These are phyloP conservation scores for Penicillium sp. DNA, from an alignment of 2,329 filamentous ascomycete species.

Conservation along the genomic window DNA sequence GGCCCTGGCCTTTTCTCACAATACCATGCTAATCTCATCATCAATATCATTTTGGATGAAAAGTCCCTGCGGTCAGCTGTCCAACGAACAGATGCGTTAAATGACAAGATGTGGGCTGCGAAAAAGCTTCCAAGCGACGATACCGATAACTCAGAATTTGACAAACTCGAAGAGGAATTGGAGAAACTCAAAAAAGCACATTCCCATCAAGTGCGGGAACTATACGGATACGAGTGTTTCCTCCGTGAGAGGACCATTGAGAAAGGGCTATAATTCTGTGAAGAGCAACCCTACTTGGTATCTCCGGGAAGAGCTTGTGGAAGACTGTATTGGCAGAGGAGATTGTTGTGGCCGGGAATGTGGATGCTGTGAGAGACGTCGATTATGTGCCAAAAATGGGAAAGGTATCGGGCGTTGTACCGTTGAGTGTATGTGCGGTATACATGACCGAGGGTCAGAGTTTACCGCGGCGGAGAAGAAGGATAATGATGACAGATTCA, in stretches of 20 bases:
- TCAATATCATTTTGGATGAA: background rate
- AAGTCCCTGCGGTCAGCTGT: background rate
- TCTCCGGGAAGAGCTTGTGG: too few species aligned
- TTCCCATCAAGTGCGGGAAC: background rate
- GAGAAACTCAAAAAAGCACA: background rate
- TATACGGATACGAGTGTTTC: background rate
- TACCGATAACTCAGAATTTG: background rate
- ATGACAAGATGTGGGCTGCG: background rate
- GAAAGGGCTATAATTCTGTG: background rate
- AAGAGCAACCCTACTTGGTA: background rate
- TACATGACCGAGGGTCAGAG: background rate
- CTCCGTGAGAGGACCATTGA: background rate
- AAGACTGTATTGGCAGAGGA: background rate
- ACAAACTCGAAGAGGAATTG: background rate
- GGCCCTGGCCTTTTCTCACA: too few species aligned
- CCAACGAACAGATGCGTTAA: background rate
- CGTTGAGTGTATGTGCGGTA: background rate
- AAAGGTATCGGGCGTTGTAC: background rate
- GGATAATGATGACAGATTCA: background rate
- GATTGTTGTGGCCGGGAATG: background rate
- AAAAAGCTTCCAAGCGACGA: background rate
- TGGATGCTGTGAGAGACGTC: background rate
- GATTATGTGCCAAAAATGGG: background rate
- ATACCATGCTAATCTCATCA: background rate
- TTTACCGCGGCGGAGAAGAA: background rate